Evolutionary conservation across 2,329 filamentous ascomycete species (phyloP).

Genomic region (Polytolypa hystricis): DNA sequence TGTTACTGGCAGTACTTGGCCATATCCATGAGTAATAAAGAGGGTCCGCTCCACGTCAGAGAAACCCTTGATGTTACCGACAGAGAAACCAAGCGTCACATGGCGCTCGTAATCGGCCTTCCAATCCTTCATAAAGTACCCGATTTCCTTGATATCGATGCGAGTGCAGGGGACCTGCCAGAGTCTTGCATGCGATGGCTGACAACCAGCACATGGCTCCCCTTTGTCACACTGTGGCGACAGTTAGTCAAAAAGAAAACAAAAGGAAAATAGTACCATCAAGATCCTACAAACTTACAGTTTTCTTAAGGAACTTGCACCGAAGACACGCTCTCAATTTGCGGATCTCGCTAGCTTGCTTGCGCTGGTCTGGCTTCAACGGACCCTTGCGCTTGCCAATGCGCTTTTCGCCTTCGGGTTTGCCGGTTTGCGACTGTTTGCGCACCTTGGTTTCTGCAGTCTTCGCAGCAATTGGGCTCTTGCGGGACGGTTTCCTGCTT

Average conservation of each 20-base stretch:
- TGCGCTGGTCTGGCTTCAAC: constrained; percentile 82
- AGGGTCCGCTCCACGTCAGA: constrained; percentile 52
- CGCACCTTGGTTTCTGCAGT: constrained; percentile 74
- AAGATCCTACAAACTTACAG: constrained; percentile 29
- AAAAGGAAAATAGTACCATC: background rate
- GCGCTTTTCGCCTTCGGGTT: constrained; percentile 86
- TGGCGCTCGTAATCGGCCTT: constrained; percentile 93
- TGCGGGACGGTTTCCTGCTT: constrained; percentile 55
- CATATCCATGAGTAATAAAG: constrained; percentile 95
- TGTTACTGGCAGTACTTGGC: constrained; percentile 82
- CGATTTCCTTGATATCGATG: constrained; percentile 97
- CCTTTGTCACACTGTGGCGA: constrained; percentile 67
- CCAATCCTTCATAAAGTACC: constrained; percentile 99
- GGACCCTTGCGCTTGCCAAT: constrained; percentile 84
- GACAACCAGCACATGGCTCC: constrained; percentile 88
- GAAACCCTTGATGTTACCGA: constrained; percentile 88
- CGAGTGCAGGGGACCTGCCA: constrained; percentile 98
- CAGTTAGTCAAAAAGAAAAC: constrained; percentile 7
- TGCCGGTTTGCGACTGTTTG: constrained; percentile 59
- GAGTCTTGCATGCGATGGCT: constrained; percentile 85
- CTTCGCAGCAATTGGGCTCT: constrained; percentile 69
- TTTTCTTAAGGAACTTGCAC: constrained; percentile 99
- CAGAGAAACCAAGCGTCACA: constrained; percentile 72
- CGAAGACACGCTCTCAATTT: constrained; percentile 87
- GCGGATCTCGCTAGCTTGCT: constrained; percentile 92